Evolutionary conservation across 306 rosid genomes (phyloP), one percentile per base, ranked within the genome.

Genomic region (Vigna reflexopilosa): DNA sequence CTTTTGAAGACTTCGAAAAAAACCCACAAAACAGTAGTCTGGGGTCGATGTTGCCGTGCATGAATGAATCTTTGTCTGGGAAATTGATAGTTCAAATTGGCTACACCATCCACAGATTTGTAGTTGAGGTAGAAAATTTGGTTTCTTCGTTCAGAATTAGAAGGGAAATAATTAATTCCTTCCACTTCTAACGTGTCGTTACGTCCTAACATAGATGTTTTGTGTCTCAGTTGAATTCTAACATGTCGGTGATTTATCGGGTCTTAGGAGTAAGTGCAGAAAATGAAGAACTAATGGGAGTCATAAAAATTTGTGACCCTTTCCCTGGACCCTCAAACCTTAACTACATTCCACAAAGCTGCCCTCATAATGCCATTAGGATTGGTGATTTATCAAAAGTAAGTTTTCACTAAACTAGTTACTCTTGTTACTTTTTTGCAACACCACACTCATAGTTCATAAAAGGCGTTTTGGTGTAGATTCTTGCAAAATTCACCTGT

Each of bases 11-110:
- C 9, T 88, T 88, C 28, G 69, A 73, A 57, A 61, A 79, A 58
- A 84, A 87, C 34, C 89, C 93, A 16, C 80, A 86, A 48, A 88
- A 85, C 69, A 88, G 73, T 75, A 90, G 88, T 58, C 81, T 90
- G 59, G 87, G 91, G 76, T 79, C 89, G 2, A 79, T 87, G 81
- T 54, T 92, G 17, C 97, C 95, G 2, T 92, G 97, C 86, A 80
- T 84, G 81, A 75, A 87, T 38, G 67, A 85, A 5, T 34, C 90
- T 8, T 73, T 75, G 70, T 84, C 97, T 1, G 75, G 47, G 17
- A 82, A 84, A 28, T 61, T 90, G 67, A 64, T 84, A 81, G 70
- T 73, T 83, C 61, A 80, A 70, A 75, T 88, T 65, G 97, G 97
- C 78, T 59, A 14, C 77, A 87, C 85, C 12, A 82, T 90, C 73